Evolutionary conservation across 148 eudicot genomes (phyloP), one percentile per base, ranked within the genome.

Genomic region (Vaccinium darrowii): DNA sequence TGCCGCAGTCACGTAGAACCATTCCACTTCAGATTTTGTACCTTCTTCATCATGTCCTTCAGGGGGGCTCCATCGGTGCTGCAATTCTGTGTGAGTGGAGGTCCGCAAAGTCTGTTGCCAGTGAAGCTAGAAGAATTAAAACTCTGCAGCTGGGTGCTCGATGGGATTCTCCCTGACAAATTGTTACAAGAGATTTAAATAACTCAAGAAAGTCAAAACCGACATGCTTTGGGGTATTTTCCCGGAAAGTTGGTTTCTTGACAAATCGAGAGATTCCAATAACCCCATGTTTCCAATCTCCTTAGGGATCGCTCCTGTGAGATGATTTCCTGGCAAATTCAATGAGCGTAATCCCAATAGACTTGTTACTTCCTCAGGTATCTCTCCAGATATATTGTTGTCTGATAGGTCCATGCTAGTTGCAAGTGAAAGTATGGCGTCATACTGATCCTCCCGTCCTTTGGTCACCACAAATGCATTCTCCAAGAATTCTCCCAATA

Each of bases 331-430:
- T 51, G 39, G 5, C 11, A 78, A 78, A 52, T 78, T 52, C 57
- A 33, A 73, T 7, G 23, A 78, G 1, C 1, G 57, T 13, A 25
- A 23, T 25, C 62, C 56, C 27, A 12, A 2, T 4, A 51, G 14
- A 21, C 43, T 52, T 23, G 60, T 51, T 21, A 10, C 5, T 49
- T 50, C 80, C 25, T 76, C 27, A 10, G 80, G 56, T 11, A 49
- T 82, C 30, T 27, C 63, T 72, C 78, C 84, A 15, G 67, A 69
- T 56, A 82, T 43, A 19, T 53, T 51, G 78, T 82, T 82, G 18
- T 72, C n/a, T 2, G 90, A 88, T 71, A 88, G 65, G 36, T 88
- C 87, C 74, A 88, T 57, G 19, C 3, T 47, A 4, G 73, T 85
- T 7, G 80, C 81, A 13, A 85, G 39, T 10, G 5, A 0, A 69